These are phyloP conservation scores for Geotrichum australiense DNA, from an alignment of 1,139 yeast genomes.

Conservation along the genomic window DNA sequence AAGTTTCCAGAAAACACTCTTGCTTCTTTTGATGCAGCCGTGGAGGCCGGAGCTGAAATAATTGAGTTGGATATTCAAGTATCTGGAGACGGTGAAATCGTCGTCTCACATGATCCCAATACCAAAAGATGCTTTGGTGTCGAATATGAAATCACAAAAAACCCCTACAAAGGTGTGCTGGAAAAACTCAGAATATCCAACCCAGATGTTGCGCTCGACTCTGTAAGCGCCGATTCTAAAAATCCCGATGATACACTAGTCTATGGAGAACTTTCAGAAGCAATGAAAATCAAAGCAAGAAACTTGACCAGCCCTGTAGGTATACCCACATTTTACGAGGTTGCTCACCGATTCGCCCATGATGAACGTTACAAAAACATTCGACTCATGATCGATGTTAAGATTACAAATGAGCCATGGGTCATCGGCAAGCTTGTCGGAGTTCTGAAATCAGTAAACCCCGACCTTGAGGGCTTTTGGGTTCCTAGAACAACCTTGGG, in stretches of 20 bases:
- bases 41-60: constrained; percentile 58
- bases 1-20: constrained; percentile 75
- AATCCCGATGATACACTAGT: background rate
- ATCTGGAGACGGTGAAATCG: constrained; percentile 62
- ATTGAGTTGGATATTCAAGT: constrained; percentile 85
- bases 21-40: constrained; percentile 64
- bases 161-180: constrained; percentile 39
- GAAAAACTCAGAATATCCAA: constrained; percentile 36
- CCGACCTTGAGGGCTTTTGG: constrained; percentile 57
- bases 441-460: constrained; percentile 42
- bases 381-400: constrained; percentile 74
- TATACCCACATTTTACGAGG: constrained; percentile 55
- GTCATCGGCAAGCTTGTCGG: constrained; percentile 49
- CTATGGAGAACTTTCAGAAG: background rate
- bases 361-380: constrained; percentile 35
- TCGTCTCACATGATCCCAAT: constrained; percentile 66
- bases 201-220: constrained; percentile 1
- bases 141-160: constrained; percentile 34
- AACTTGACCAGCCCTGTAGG: constrained; percentile 33
- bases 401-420: constrained; percentile 57
- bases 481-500: constrained; percentile 64
- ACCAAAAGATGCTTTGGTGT: constrained; percentile 55
- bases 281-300: constrained; percentile 9
- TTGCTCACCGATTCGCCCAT: constrained; percentile 51
- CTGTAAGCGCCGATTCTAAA: background rate